Evolutionary conservation across 441 rosid genomes (phyloP), one percentile per base, ranked within the genome.

Genomic region (Brassica hybrid): DNA sequence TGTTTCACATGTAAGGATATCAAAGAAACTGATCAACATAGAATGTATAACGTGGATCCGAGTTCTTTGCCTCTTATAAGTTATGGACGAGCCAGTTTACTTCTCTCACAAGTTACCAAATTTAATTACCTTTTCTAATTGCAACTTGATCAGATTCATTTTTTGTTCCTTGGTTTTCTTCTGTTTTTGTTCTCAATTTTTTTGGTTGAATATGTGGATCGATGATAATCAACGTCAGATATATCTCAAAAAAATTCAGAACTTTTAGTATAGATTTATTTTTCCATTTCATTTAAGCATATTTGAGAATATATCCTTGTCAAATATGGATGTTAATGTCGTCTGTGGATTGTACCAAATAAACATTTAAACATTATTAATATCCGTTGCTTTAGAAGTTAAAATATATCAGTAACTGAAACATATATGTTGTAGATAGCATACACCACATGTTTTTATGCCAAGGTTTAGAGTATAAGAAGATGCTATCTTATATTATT

Each of bases 31-130:
- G 77, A 72, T 66, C 73, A 67, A 30, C 8, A 41, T 36, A 78
- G 36, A 48, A 19, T 1, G 1, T 50, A 13, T 67, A 23, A 78
- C 73, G 73, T 66, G 66, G 73, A 78, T 67, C 69, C 45, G 2
- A 58, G 57, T 77, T 45, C 17, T n/a, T 12, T 64, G 7, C 82
- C 90, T 60, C 75, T 83, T 52, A 66, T 83, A 62, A 7, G 78
- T 82, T 79, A 56, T 73, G 0, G 78, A 72, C 16, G 80, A 71
- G 74, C 82, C 85, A 27, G 80, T 25, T 64, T 64, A 76, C 79
- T 69, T 79, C n/a, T 30, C 74, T 54, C 78, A 82, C 64, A 85
- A 82, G 69, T 81, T 89, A 71, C 93, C 91, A 61, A 91, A 92
- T 84, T 87, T 90, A 56, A 89, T 90, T 71, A 77, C 79, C 43